These are phyloP conservation scores for Coniochaeta ligniaria DNA, from an alignment of 2,329 filamentous ascomycete genomes.

Conservation along the genomic window DNA sequence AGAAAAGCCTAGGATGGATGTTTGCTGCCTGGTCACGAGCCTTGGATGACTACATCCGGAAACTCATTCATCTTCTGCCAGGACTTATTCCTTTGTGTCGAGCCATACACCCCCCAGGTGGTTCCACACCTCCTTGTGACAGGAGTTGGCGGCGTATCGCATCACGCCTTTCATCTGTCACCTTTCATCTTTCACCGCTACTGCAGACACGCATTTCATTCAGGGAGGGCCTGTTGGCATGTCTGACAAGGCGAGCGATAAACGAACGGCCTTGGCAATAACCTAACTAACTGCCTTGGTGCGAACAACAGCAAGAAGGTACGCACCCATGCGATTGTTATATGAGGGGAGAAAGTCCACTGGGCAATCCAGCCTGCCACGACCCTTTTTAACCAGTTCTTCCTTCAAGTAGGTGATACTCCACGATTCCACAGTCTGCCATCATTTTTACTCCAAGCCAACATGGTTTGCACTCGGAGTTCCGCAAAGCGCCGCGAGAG, in stretches of 20 bases:
- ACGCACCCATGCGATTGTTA: background rate
- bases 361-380: background rate
- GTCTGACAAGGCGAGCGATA: background rate
- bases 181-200: background rate
- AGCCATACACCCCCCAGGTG: background rate
- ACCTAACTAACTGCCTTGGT: background rate
- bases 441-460: background rate
- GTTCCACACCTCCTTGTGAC: background rate
- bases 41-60: background rate
- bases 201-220: background rate
- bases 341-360: background rate
- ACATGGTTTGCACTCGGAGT: background rate
- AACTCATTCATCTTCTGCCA: background rate
- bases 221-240: background rate
- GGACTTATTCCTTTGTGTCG: background rate
- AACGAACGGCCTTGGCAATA: background rate
- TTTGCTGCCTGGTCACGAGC: background rate
- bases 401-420: background rate
- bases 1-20: background rate
- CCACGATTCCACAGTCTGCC: background rate
- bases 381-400: background rate
- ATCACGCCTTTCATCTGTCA: background rate
- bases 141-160: background rate
- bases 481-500: background rate
- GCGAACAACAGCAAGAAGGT: background rate